These are phyloP conservation scores for Globisporangium barbulae DNA, from an alignment of 352 stramenopile genomes.

Conservation along the genomic window DNA sequence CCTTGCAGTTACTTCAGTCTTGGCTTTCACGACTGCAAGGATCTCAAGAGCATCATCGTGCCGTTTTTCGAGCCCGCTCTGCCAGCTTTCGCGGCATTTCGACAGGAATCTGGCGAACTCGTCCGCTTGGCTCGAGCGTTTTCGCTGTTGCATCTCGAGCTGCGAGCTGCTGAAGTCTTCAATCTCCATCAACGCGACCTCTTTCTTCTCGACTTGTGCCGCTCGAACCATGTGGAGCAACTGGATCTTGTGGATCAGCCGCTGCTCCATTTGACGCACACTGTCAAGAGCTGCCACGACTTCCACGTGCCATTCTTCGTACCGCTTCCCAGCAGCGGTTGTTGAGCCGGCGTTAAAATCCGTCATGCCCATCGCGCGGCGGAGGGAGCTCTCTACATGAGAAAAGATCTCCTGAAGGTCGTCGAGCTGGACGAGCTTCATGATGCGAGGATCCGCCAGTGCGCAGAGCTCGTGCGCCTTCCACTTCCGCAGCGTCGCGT, in stretches of 20 bases:
- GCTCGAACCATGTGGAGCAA: conserved; percentile 32
- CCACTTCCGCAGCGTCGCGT: conserved; percentile 26
- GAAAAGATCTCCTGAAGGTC: conserved; percentile 36
- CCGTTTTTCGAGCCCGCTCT: conserved; percentile 32
- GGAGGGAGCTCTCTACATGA: conserved; percentile 29
- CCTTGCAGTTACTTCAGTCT: conserved; percentile 3
- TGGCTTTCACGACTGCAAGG: conserved; percentile 11
- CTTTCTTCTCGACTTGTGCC: conserved; percentile 26
- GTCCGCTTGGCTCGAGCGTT: conserved; percentile 19
- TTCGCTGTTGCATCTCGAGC: conserved; percentile 12
- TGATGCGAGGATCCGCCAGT: conserved; percentile 34
- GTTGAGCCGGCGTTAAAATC: conserved; percentile 42
- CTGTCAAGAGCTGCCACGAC: conserved; percentile 27
- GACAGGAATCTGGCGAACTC: conserved; percentile 25
- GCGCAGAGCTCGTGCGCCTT: conserved; percentile 33
- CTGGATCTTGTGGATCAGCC: conserved; percentile 31
- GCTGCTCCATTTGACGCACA: conserved; percentile 30
- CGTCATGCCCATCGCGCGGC: conserved; percentile 37
- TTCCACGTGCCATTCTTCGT: conserved; percentile 47
- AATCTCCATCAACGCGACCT: conserved; percentile 32
- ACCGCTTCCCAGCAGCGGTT: conserved; percentile 32
- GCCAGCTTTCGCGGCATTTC: conserved; percentile 42
- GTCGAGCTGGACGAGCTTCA: conserved; percentile 33
- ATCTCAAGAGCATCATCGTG: conserved; percentile 23
- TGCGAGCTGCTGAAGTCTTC: conserved; percentile 36